phyloP scores from a whole-genome alignment of 768 basidiomycete genomes.

The Gymnopilus junonius region DNA sequence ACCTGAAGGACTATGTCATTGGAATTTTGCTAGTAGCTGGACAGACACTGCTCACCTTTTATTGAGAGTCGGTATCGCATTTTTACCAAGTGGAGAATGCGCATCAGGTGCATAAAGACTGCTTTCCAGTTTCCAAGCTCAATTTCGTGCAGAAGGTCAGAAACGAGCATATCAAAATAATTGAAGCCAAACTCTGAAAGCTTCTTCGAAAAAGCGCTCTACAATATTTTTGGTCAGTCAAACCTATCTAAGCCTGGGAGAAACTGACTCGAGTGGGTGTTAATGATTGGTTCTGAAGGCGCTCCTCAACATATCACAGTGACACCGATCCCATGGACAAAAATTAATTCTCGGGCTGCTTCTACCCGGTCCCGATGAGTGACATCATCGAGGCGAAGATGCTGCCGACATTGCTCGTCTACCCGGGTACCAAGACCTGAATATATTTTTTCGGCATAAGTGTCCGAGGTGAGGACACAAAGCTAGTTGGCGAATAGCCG shows the following conservation, averaged over 20 bases:
- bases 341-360: slow-evolving; percentile 27
- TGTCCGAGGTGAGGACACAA: slow-evolving; percentile 39
- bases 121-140: slow-evolving; percentile 44
- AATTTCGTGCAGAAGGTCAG: slow-evolving; percentile 44
- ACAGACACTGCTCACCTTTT: too few species aligned
- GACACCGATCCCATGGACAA: slow-evolving; percentile 18
- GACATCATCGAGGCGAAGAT: too few species aligned
- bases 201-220: slow-evolving; percentile 38
- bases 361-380: slow-evolving; percentile 5
- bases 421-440: background rate
- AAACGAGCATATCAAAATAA: slow-evolving; percentile 32
- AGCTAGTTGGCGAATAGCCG: slow-evolving; percentile 36
- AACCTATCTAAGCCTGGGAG: background rate
- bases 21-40: slow-evolving; percentile 6
- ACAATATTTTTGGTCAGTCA: background rate
- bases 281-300: slow-evolving; percentile 20
- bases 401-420: too few species aligned
- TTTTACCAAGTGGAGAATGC: slow-evolving; percentile 29
- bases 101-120: slow-evolving; percentile 38
- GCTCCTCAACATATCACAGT: slow-evolving; percentile 20
- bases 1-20: too few species aligned
- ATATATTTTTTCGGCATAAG: slow-evolving; percentile 14
- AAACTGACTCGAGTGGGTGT: slow-evolving; percentile 27
- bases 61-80: slow-evolving; percentile 18
- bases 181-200: slow-evolving; percentile 27